Conservation (phyloP, 208 protist genomes). For the Endotrypanum monterogeii region DNA sequence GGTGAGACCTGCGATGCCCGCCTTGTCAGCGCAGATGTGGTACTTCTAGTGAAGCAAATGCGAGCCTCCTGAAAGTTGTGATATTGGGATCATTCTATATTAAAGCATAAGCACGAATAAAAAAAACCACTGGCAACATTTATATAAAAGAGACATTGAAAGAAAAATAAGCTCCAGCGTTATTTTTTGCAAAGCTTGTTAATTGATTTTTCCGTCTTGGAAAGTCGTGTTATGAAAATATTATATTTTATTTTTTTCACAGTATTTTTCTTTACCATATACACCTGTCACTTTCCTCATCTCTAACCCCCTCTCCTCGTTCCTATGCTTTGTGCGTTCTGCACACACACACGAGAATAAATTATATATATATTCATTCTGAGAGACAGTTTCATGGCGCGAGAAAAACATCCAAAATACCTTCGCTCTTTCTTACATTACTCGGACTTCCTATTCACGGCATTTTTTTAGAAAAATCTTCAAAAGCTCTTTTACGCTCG, state of each 20-base stretch:
- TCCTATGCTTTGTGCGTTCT: background rate
- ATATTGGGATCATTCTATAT: background rate
- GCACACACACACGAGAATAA: background rate
- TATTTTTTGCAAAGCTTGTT: too few species aligned
- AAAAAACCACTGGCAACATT: too few species aligned
- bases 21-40: slow-evolving; percentile 32
- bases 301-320: background rate
- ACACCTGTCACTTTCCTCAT: background rate
- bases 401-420: background rate
- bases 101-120: background rate
- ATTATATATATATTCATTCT: background rate
- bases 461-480: slow-evolving; percentile 5
- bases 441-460: background rate
- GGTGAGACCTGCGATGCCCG: slow-evolving; percentile 13
- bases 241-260: background rate
- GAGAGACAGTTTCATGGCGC: background rate
- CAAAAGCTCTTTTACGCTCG: background rate
- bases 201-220: too few species aligned
- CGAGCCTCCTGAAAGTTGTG: background rate
- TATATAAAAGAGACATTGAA: background rate
- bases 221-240: background rate
- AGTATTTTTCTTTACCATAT: background rate
- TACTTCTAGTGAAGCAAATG: slow-evolving; percentile 24
- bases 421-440: background rate
- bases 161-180: too few species aligned